phyloP scores from a whole-genome alignment of 495 filamentous ascomycete genomes.

The Rhypophila decipiens region DNA sequence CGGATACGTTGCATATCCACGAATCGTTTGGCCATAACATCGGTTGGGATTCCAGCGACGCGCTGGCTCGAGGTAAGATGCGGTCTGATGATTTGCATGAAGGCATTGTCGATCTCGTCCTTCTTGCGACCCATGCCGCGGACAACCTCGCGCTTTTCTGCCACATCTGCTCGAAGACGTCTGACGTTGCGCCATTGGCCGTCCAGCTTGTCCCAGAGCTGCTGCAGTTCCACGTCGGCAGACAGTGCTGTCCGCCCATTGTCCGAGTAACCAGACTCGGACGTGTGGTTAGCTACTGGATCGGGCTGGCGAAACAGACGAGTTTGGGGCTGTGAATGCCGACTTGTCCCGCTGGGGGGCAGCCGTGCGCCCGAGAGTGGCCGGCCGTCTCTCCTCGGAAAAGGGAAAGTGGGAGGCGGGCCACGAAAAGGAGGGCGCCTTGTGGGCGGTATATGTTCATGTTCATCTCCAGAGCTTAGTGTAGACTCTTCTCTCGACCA shows the following conservation, averaged over 20 bases:
- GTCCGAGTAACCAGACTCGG: slow-evolving; percentile 8
- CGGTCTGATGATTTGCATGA: slow-evolving; percentile 21
- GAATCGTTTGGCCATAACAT: slow-evolving; percentile 10
- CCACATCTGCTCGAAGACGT: slow-evolving; percentile 9
- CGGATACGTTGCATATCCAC: slow-evolving; percentile 18
- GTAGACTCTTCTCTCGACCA: slow-evolving; percentile 1
- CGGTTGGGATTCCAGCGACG: slow-evolving; percentile 2
- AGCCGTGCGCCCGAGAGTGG: neutral
- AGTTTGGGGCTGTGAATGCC: neutral
- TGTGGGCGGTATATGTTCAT: neutral
- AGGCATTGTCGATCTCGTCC: slow-evolving; percentile 19
- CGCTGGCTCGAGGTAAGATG: slow-evolving; percentile 9
- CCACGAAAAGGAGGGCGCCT: neutral
- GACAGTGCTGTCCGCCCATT: neutral
- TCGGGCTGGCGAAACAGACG: too few species aligned
- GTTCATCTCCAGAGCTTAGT: slow-evolving; percentile 2
- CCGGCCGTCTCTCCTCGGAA: neutral
- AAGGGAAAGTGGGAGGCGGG: neutral
- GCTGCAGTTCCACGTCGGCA: neutral
- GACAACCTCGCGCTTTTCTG: slow-evolving; percentile 14
- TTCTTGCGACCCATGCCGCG: slow-evolving; percentile 11
- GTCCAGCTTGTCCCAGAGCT: slow-evolving; percentile 13
- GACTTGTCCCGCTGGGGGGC: neutral
- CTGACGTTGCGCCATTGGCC: slow-evolving; percentile 9
- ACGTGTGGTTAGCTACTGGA: slow-evolving; percentile 1